Conservation (phyloP, 495 filamentous ascomycete genomes). For the Echria macrotheca region DNA sequence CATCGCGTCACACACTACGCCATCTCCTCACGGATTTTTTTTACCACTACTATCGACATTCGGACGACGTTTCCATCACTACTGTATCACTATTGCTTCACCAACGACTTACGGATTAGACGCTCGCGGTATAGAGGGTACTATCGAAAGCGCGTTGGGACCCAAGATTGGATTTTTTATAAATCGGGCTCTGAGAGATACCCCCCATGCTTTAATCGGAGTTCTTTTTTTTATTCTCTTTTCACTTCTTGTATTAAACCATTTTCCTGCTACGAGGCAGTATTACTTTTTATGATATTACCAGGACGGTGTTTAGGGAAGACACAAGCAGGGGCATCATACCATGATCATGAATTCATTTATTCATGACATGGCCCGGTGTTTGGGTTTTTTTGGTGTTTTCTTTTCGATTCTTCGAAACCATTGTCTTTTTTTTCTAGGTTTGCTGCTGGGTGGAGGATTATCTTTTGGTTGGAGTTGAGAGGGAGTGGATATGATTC, state of each 20-base stretch:
- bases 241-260: neutral
- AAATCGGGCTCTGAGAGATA: neutral
- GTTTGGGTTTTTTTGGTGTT: constrained; percentile 3
- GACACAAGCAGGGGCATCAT: neutral
- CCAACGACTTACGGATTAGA: neutral
- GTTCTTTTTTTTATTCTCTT: constrained; percentile 8
- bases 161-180: neutral
- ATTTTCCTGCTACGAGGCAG: neutral
- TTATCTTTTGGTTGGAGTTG: too few relatives aligned
- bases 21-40: constrained; percentile 11
- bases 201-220: neutral
- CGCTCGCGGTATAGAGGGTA: constrained; percentile 5
- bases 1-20: neutral
- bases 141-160: too few relatives aligned
- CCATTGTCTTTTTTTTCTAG: too few relatives aligned
- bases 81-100: neutral
- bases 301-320: neutral
- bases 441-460: neutral
- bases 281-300: neutral
- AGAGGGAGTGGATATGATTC: too few relatives aligned
- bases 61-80: neutral
- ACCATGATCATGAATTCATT: constrained; percentile 1
- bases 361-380: constrained; percentile 6
- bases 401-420: neutral
- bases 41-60: constrained; percentile 1